Conservation (phyloP, 2,329 filamentous ascomycete species). For the Nigrospora sphaerica region DNA sequence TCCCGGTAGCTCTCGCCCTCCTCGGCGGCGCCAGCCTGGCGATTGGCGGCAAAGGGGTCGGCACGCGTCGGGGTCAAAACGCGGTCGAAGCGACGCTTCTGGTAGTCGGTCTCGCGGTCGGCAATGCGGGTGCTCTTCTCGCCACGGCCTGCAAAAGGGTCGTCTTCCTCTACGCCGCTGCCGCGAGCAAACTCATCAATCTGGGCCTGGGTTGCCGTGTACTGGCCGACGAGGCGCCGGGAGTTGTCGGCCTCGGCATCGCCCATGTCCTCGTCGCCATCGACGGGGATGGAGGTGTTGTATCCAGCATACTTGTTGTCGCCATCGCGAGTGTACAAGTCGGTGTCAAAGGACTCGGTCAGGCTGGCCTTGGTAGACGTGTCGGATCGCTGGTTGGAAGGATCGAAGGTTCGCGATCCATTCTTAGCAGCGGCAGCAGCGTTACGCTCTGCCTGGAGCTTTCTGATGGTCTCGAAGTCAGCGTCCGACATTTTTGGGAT, state of each 20-base stretch:
- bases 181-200: slow-evolving; percentile 91
- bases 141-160: slow-evolving; percentile 71
- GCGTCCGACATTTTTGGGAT: slow-evolving; percentile 58
- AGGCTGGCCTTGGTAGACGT: slow-evolving; percentile 84
- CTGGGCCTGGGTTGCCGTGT: slow-evolving; percentile 85
- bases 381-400: slow-evolving; percentile 74
- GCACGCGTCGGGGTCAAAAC: slow-evolving; percentile 78
- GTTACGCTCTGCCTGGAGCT: slow-evolving; percentile 90
- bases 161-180: slow-evolving; percentile 81
- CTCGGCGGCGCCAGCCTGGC: slow-evolving; percentile 56
- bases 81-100: slow-evolving; percentile 89
- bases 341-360: slow-evolving; percentile 80
- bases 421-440: slow-evolving; percentile 71
- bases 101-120: slow-evolving; percentile 94
- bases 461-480: slow-evolving; percentile 82
- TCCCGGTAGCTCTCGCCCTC: slow-evolving; percentile 82
- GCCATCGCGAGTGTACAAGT: slow-evolving; percentile 75
- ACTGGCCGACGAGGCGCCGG: slow-evolving; percentile 82
- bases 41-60: slow-evolving; percentile 76
- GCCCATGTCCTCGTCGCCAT: slow-evolving; percentile 72
- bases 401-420: slow-evolving; percentile 73
- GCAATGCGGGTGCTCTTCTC: slow-evolving; percentile 88
- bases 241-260: slow-evolving; percentile 66
- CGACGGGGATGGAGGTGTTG: slow-evolving; percentile 78
- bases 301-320: slow-evolving; percentile 83